phyloP scores from a whole-genome alignment of 2,329 filamentous ascomycete genomes.

The Verticillium isaacii region DNA sequence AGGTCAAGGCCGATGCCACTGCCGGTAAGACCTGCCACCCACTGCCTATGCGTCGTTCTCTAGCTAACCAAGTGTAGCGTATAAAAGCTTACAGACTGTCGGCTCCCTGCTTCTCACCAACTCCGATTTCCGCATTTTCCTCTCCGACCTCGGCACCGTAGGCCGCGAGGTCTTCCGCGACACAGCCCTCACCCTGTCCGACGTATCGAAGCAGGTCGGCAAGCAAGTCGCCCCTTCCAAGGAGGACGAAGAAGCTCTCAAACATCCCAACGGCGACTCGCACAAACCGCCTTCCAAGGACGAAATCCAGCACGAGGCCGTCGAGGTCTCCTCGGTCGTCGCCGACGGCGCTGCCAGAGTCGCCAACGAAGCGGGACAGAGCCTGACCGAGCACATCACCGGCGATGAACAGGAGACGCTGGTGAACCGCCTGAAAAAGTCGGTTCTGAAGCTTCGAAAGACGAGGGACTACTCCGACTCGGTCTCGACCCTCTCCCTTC shows the following conservation, averaged over 20 bases:
- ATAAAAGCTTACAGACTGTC: conserved; percentile 77
- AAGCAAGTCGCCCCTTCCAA: conserved; percentile 67
- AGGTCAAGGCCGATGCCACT: conserved; percentile 64
- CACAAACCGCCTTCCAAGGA: conserved; percentile 46
- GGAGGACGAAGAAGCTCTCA: conserved; percentile 51
- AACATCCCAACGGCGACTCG: conserved; percentile 24
- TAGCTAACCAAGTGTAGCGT: conserved; percentile 46
- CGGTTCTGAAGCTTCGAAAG: conserved; percentile 68
- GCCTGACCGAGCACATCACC: conserved; percentile 66
- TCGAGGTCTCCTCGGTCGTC: conserved; percentile 49
- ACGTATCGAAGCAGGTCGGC: conserved; percentile 69
- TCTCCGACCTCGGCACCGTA: conserved; percentile 74
- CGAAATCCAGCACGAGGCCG: conserved; percentile 56
- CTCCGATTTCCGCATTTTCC: conserved; percentile 80
- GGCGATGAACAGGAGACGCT: conserved; percentile 71
- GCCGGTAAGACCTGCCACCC: conserved; percentile 47
- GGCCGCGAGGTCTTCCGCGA: conserved; percentile 83
- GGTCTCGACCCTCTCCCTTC: conserved; percentile 68
- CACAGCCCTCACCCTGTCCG: conserved; percentile 73
- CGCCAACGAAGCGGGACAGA: conserved; percentile 58
- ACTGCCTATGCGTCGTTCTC: background rate
- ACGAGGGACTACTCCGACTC: conserved; percentile 82
- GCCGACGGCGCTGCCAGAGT: conserved; percentile 49
- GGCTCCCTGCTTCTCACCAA: conserved; percentile 84
- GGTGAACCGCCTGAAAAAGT: conserved; percentile 69